These are phyloP conservation scores for Leccinum pellstonianum DNA, from an alignment of 768 basidiomycete species.

Conservation along the genomic window DNA sequence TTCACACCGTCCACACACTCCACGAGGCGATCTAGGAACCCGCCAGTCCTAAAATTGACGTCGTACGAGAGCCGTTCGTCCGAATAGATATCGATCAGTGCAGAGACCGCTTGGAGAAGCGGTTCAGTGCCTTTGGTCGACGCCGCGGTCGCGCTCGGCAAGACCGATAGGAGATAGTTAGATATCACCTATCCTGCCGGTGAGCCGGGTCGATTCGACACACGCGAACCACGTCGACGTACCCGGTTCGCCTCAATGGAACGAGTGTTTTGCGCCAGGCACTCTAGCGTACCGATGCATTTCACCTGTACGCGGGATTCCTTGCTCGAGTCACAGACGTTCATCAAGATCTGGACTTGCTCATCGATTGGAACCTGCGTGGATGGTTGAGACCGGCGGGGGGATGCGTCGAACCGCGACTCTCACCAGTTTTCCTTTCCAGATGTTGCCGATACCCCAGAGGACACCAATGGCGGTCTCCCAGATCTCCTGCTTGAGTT, in stretches of 20 bases:
- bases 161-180: slow-evolving; percentile 60
- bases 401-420: background rate
- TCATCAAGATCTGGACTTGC: slow-evolving; percentile 64
- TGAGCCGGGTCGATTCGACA: background rate
- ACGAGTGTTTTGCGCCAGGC: slow-evolving; percentile 68
- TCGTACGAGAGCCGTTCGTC: slow-evolving; percentile 84
- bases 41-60: slow-evolving; percentile 67
- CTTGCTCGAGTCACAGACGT: slow-evolving; percentile 50
- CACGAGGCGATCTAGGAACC: slow-evolving; percentile 53
- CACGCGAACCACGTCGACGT: slow-evolving; percentile 26
- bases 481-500: slow-evolving; percentile 74
- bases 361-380: slow-evolving; percentile 54
- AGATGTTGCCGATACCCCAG: slow-evolving; percentile 83
- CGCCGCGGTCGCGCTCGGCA: slow-evolving; percentile 43
- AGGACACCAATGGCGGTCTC: slow-evolving; percentile 76
- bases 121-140: slow-evolving; percentile 59
- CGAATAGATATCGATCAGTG: slow-evolving; percentile 90
- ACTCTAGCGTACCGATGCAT: slow-evolving; percentile 83
- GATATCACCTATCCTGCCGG: slow-evolving; percentile 51
- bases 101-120: slow-evolving; percentile 74
- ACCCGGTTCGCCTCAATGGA: slow-evolving; percentile 56
- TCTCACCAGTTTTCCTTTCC: slow-evolving; percentile 64
- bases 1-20: slow-evolving; percentile 62
- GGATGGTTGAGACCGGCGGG: slow-evolving; percentile 8
- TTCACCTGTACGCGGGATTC: slow-evolving; percentile 42